Base-by-base conservation (phyloP, 2,329 filamentous ascomycete genomes). In the Sporothrix brasiliensis region DNA sequence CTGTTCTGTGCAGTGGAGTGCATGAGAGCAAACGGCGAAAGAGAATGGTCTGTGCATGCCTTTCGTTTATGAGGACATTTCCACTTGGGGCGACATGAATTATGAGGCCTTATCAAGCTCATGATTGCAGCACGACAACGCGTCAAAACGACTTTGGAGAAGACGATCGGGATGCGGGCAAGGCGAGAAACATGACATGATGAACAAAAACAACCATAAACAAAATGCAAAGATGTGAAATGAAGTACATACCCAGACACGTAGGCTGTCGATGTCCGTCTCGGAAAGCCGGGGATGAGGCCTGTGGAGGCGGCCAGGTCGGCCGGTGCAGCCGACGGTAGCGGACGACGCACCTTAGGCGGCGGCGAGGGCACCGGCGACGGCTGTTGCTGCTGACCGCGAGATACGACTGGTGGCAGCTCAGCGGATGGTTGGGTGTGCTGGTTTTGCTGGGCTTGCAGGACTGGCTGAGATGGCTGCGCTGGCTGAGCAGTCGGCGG, bases 261-360 rank as follows among this genome's bases (percentile, higher is more conserved):
- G 44, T 24, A 39, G 2, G 67, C 16, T 9, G 39, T 47, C 2
- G 66, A 50, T 52, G 27, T n/a, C n/a, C 53, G 41, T 63, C 56
- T 67, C 11, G 65, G 24, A 16, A 16, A 11, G 41, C 60, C 13
- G 27, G 34, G n/a, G 14, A 47, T 16, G 49, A 47, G 50, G 50
- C 50, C 21, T 5, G 60, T 34, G 11, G 41, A 27, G 1, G 27
- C 34, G 19, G 49, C 68, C 13, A 34, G 53, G 19, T 60, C 67
- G 44, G 50, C 52, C n/a, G 67, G 67, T 11, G 67, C 67, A 44
- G 53, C 54, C 10, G 67, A 60, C 16, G 67, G 67, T 24, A 68
- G n/a, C 19, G 67, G 67, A 7, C 67, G 67, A 4, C 67, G 67
- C 34, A 47, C 27, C 27, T 41, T 60, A 4, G 67, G 41, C 39